Evolutionary conservation across 2,329 filamentous ascomycete species (phyloP), one percentile per base, ranked within the genome.

Genomic region (Meredithiella fracta): DNA sequence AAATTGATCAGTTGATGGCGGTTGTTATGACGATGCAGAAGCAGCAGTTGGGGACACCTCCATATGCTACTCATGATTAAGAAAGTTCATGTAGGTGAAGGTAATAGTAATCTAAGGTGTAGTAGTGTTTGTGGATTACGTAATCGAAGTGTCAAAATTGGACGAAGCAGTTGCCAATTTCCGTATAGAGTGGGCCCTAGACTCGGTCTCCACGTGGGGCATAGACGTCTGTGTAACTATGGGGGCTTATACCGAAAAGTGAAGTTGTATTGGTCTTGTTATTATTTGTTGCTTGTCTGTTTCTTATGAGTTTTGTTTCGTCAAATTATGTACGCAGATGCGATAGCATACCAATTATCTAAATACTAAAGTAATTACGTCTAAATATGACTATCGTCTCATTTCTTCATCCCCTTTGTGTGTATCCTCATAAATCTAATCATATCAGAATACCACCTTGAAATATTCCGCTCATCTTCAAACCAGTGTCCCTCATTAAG

Each of bases 1-100:
- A 80, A 69, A 79, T 83, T 61, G 77, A 80, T 60, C 73, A 73
- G 56, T 67, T 82, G 60, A 79, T 78, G 0, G 68, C 72, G 20
- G 63, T 76, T 51, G 68, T 82, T 1, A 63, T 77, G 60, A 67
- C 69, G 3, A 66, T 80, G 63, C 77, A 79, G 62, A 65, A 67
- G 55, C 65, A 49, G 22, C 44, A 26, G 44, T 53, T 59, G 29
- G 31, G 54, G n/a, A 56, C 66, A 22, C 52, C 57, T 26, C 52
- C 49, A 6, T 26, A 31, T 15, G 34, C 20, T 40, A 9, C 34
- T n/a, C 6, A 17, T 23, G 51, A n/a, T 14, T 42, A 26, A 26
- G 11, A 49, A 2, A 6, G 3, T 47, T 23, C 6, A n/a, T 9
- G 7, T 22, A 11, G 44, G 7, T 2, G 44, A 49, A 25, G 22